Percentiles rank a stretch among this genome's conserved stretches.
Evolutionary conservation across 805 yeast species (phyloP).

Genomic region (Yamadazyma olivae): DNA sequence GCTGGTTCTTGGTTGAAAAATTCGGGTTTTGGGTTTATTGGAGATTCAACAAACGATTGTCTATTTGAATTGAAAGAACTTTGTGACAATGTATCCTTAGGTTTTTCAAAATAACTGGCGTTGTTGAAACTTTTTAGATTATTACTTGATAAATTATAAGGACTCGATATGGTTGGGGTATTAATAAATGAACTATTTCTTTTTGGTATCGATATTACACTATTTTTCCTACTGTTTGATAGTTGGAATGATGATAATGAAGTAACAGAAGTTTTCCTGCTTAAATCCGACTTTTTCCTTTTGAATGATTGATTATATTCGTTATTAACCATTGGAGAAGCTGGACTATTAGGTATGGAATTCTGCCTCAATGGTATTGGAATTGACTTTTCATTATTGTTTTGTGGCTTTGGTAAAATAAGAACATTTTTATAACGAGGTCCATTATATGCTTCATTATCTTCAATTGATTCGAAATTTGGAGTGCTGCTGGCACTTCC

Average conservation of each 20-base stretch:
- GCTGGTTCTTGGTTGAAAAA: slow-evolving; percentile 8
- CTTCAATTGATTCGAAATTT: slow-evolving; percentile 9
- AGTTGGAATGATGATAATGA: slow-evolving; percentile 11
- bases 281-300: slow-evolving; percentile 37
- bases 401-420: slow-evolving; percentile 38
- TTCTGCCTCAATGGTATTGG: slow-evolving; percentile 23
- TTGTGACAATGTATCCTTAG: slow-evolving; percentile 2
- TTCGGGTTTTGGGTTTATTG: slow-evolving; percentile 4
- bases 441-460: slow-evolving; percentile 4
- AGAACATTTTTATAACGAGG: slow-evolving; percentile 35
- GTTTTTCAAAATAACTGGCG: slow-evolving; percentile 19
- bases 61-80: not conserved
- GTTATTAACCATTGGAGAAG: slow-evolving; percentile 15
- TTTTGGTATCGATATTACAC: slow-evolving; percentile 11
- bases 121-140: slow-evolving; percentile 23
- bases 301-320: slow-evolving; percentile 34
- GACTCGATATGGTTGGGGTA: slow-evolving; percentile 4
- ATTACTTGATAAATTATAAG: slow-evolving; percentile 15
- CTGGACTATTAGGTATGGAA: slow-evolving; percentile 18
- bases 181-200: slow-evolving; percentile 12
- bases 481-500: slow-evolving; percentile 4
- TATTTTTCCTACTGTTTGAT: slow-evolving; percentile 8
- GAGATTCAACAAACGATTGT: slow-evolving; percentile 9
- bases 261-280: slow-evolving; percentile 12
- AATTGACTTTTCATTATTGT: slow-evolving; percentile 20